A percentile compares a stretch with the other conserved stretches of the same genome.
These are phyloP conservation scores for Akanthomyces lecanii DNA, from an alignment of 2,329 filamentous ascomycete genomes.

Conservation along the genomic window DNA sequence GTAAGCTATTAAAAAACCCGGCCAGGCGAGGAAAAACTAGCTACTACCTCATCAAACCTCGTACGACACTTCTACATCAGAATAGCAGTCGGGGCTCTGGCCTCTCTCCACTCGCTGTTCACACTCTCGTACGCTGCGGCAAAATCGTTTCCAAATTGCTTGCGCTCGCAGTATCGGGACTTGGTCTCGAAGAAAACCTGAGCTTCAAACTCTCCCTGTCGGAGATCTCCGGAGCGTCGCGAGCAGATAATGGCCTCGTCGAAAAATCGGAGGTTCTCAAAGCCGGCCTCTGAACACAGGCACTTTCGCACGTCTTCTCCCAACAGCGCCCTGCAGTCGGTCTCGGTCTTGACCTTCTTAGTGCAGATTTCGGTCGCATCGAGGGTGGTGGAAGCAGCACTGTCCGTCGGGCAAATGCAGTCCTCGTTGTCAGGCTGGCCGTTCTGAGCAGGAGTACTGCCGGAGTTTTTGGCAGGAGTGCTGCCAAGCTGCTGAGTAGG, in stretches of 20 bases:
- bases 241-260: background rate
- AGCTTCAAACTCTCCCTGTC: conserved; percentile 2
- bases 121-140: background rate
- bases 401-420: background rate
- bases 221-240: background rate
- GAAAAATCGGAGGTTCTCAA: background rate
- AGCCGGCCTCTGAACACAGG: background rate
- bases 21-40: too few species aligned
- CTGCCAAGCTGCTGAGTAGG: too few species aligned
- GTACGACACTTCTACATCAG: too few species aligned
- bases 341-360: background rate
- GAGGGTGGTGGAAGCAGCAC: background rate
- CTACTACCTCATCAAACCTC: too few species aligned
- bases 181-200: conserved; percentile 1
- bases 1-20: too few species aligned
- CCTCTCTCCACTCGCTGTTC: background rate
- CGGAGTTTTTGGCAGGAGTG: background rate
- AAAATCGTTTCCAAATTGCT: background rate
- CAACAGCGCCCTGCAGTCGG: background rate
- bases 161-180: background rate
- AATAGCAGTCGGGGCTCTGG: background rate
- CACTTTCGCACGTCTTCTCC: background rate
- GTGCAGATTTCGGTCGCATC: background rate
- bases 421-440: background rate
- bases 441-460: background rate